A percentile compares a stretch with the other conserved stretches of the same genome.
phyloP scores from a whole-genome alignment of 768 basidiomycete genomes.

The Lentinula detonsa region DNA sequence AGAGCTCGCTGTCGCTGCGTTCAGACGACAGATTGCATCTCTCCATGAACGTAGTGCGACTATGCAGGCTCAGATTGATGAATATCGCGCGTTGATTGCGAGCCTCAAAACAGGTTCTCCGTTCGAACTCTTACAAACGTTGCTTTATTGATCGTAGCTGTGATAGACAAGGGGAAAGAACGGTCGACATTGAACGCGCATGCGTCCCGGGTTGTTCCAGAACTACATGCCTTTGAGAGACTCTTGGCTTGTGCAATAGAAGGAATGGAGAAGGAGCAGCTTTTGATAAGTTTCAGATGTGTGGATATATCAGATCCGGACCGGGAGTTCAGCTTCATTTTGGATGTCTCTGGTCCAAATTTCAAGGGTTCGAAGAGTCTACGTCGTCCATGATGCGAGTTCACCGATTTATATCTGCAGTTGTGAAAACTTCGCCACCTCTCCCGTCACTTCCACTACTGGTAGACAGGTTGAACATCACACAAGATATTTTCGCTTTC shows the following conservation, averaged over 20 bases:
- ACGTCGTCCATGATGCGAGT: background rate
- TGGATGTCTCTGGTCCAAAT: conserved; percentile 59
- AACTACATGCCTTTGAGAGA: conserved; percentile 52
- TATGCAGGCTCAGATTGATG: conserved; percentile 67
- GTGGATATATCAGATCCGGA: conserved; percentile 53
- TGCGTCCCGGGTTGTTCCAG: conserved; percentile 45
- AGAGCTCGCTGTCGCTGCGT: conserved; percentile 51
- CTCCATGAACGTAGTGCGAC: conserved; percentile 53
- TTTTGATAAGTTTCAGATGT: conserved; percentile 68
- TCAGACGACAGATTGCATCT: conserved; percentile 61
- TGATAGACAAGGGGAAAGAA: conserved; percentile 64
- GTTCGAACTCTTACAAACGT: background rate
- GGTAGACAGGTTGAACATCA: conserved; percentile 64
- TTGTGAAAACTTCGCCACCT: conserved; percentile 73
- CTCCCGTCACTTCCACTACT: conserved; percentile 63
- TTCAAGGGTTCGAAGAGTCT: conserved; percentile 54
- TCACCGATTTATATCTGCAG: conserved; percentile 30
- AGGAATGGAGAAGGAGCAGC: conserved; percentile 65
- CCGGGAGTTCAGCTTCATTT: conserved; percentile 65
- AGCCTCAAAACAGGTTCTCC: conserved; percentile 61
- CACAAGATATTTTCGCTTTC: conserved; percentile 65
- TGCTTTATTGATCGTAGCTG: background rate
- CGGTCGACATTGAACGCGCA: conserved; percentile 46
- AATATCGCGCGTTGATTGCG: conserved; percentile 54
- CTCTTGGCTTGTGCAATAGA: conserved; percentile 64